These are phyloP conservation scores for Lipomyces starkeyi DNA, from an alignment of 805 yeast species.

Conservation along the genomic window DNA sequence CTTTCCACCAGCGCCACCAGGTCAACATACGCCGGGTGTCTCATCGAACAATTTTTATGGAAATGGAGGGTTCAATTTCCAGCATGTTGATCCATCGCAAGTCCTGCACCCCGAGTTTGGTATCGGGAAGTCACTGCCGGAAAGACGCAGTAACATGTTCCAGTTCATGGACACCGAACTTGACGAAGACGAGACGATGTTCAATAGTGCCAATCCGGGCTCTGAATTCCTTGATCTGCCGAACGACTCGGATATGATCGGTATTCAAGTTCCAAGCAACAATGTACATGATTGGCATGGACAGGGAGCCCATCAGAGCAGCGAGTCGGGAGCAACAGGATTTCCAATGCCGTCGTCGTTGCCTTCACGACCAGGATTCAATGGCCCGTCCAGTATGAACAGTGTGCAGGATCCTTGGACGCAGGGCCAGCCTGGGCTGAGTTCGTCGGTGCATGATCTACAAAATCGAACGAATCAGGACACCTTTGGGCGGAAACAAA, in stretches of 20 bases:
- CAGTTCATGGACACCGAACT: constrained; percentile 18
- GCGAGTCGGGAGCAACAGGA: not conserved
- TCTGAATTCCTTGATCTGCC: constrained; percentile 30
- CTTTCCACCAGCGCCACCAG: constrained; percentile 33
- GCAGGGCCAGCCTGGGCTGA: not conserved
- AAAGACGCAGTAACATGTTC: constrained; percentile 13
- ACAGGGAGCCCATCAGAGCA: not conserved
- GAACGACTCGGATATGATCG: constrained; percentile 21
- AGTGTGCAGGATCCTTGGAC: constrained; percentile 20
- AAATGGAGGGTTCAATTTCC: constrained; percentile 16
- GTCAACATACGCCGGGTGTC: constrained; percentile 32
- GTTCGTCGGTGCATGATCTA: constrained; percentile 30
- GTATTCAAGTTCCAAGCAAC: constrained; percentile 12
- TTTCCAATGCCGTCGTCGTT: constrained; percentile 13
- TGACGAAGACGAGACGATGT: constrained; percentile 23
- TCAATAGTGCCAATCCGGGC: not conserved
- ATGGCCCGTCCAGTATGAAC: constrained; percentile 12
- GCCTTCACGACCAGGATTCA: constrained; percentile 20
- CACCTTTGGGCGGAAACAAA: constrained; percentile 38
- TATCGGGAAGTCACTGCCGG: constrained; percentile 19
- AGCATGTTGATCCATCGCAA: constrained; percentile 36
- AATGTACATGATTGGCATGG: constrained; percentile 18
- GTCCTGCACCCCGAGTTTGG: constrained; percentile 22
- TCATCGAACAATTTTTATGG: constrained; percentile 20
- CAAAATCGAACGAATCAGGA: constrained; percentile 30